phyloP scores from a whole-genome alignment of 2,329 filamentous ascomycete genomes.

The Cladophialophora exuberans region DNA sequence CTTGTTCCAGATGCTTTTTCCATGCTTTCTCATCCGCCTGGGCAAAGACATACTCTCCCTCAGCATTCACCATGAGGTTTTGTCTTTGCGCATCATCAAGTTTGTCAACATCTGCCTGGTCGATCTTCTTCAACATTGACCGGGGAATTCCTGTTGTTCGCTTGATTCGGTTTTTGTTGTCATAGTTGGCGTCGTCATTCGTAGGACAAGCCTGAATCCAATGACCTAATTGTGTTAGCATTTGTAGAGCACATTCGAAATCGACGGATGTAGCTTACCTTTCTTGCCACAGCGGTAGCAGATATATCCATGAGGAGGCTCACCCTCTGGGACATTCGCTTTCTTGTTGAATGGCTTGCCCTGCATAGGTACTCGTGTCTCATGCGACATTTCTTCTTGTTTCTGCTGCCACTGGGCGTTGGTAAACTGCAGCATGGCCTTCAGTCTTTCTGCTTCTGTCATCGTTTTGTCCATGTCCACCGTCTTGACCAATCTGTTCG shows the following conservation, averaged over 20 bases:
- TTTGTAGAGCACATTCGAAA: not conserved
- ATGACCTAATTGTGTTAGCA: constrained; percentile 63
- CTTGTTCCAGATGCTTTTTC: constrained; percentile 96
- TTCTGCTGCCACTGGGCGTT: constrained; percentile 91
- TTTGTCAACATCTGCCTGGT: constrained; percentile 68
- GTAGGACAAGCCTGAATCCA: constrained; percentile 98
- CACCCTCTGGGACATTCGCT: constrained; percentile 83
- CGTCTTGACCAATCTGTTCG: constrained; percentile 38
- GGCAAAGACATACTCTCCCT: constrained; percentile 96
- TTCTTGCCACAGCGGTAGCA: constrained; percentile 97
- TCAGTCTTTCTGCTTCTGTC: constrained; percentile 92
- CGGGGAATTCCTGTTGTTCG: constrained; percentile 95
- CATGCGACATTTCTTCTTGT: constrained; percentile 84
- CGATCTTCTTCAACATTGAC: constrained; percentile 92
- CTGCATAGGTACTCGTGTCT: constrained; percentile 48
- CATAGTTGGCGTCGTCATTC: constrained; percentile 96
- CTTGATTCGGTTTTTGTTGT: constrained; percentile 90
- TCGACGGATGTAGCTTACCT: constrained; percentile 49
- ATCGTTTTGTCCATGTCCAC: constrained; percentile 73
- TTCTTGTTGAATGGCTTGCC: constrained; percentile 39
- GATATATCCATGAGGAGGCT: constrained; percentile 89
- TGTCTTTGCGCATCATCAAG: constrained; percentile 77
- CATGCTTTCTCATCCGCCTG: constrained; percentile 94
- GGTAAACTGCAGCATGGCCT: constrained; percentile 87
- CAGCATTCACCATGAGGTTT: constrained; percentile 95